Evolutionary conservation across 305 asterid species (phyloP), one percentile per base, ranked within the genome.

Genomic region (Euphrasia arctica): DNA sequence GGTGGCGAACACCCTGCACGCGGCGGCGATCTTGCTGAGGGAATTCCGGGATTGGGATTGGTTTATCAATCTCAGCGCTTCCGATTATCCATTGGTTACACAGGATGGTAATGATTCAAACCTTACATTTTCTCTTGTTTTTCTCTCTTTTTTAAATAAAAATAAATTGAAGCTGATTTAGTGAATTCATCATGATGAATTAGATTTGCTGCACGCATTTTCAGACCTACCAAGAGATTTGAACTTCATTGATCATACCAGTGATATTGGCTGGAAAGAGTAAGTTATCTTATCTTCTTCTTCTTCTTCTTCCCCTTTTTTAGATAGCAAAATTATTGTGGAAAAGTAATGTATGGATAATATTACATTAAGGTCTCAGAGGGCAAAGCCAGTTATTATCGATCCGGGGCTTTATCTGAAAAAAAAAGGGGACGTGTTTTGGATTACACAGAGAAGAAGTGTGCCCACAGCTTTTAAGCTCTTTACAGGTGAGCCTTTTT

Each of bases 1-100:
- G 97, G 96, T 90, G 55, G 88, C 96, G 9, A 90, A 88, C 74
- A 88, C 97, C 9, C 77, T 88, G 51, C 97, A 90, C 70, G 97
- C 97, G 22, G 95, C 96, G 4, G 84, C 96, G 9, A 86, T 90
- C 71, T 74, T 90, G 84, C 66, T 90, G 61, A 88, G 64, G 84
- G 95, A 88, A 67, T 95, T 84, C 41, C 93, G 95, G 5, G 82
- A 88, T 11, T 90, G 95, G 97, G 97, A 90, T 72, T 90, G 97
- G 97, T 90, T 90, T 63, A 82, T 90, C 39, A 90, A 88, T 58
- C 89, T 90, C 57, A 88, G 96, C 64, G 95, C 97, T 12, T 77
- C 93, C 0, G 97, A 88, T 80, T 88, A 88, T 70, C 96, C 97
- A 2, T 78, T 90, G 9, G 95, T 88, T 34, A 86, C 93, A 22